Evolutionary conservation across 805 yeast species (phyloP), one percentile per base, ranked within the genome.

Genomic region (Tetrapisispora iriomotensis): DNA sequence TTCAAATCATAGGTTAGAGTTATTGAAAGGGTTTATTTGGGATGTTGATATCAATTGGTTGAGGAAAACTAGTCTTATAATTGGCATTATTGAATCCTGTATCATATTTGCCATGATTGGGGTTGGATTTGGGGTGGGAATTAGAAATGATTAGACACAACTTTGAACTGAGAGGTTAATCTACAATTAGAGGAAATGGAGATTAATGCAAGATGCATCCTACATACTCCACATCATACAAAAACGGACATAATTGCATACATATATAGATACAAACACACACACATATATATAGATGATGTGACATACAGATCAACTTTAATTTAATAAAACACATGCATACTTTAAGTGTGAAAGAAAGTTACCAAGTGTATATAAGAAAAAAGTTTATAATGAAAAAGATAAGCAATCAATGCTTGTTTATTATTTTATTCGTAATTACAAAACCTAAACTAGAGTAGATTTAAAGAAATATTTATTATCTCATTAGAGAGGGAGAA

Each of bases 61-160:
- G 23, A 34, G 60, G 12, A 39, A 33, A 45, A 45, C 46, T 53
- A 65, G 58, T 14, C 39, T 67, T 28, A 36, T 39, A 1, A 45
- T 70, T 8, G 71, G 69, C 2, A 39, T 42, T 8, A 10, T 47
- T 2, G 60, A 51, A 41, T 29, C 48, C 8, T 17, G 54, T 7
- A 45, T 53, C 2, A 48, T 64, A 4, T 41, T 66, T 17, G 75
- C 68, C 0, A 63, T 70, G 47, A 56, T 70, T 23, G 69, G 69
- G 14, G 61, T 70, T 25, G 76, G 75, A 1, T 57, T 72, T 34
- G 74, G 68, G 6, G 66, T 71, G 32, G 72, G 74, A 2, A 45
- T 66, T 19, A 20, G 17, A 7, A 3, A 24, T 33, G 20, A 19
- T 6, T 22, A 23, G 15, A 8, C 5, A 24, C 4, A 15, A 22